phyloP scores from a whole-genome alignment of 1,284 basidiomycete genomes.

The Inonotus hispidus region DNA sequence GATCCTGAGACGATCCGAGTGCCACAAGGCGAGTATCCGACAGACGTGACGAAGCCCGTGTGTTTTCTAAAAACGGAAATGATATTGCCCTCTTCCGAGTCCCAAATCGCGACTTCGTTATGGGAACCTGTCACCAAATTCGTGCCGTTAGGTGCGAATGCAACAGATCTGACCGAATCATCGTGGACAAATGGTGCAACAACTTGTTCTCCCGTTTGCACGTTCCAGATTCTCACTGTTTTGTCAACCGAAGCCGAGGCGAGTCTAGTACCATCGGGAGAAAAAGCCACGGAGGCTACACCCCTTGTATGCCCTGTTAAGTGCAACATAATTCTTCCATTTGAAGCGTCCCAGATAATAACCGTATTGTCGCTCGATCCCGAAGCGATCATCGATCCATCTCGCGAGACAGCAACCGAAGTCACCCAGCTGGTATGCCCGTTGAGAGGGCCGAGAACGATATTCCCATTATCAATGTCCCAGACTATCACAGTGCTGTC shows the following conservation, averaged over 20 bases:
- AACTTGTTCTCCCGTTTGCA: background rate
- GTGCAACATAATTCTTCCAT: background rate
- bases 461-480: background rate
- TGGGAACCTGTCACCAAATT: background rate
- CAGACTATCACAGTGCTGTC: background rate
- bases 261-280: conserved; percentile 4
- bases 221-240: conserved; percentile 1
- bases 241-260: background rate
- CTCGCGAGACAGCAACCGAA: background rate
- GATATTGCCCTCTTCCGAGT: background rate
- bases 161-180: background rate
- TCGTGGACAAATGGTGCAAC: background rate
- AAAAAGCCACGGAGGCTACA: conserved; percentile 19
- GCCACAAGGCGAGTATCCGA: conserved; percentile 14
- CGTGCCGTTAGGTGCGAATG: background rate
- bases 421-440: background rate
- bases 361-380: background rate
- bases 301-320: conserved; percentile 14
- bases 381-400: background rate
- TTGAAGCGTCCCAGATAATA: background rate
- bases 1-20: conserved; percentile 18
- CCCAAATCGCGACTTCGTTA: background rate
- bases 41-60: background rate
- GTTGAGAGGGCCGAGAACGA: background rate
- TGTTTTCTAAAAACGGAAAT: conserved; percentile 12